Percentiles rank a stretch among this genome's conserved stretches.
These are phyloP conservation scores for Pestalotiopsis sp. DNA, from an alignment of 2,329 filamentous ascomycete species.

Conservation along the genomic window DNA sequence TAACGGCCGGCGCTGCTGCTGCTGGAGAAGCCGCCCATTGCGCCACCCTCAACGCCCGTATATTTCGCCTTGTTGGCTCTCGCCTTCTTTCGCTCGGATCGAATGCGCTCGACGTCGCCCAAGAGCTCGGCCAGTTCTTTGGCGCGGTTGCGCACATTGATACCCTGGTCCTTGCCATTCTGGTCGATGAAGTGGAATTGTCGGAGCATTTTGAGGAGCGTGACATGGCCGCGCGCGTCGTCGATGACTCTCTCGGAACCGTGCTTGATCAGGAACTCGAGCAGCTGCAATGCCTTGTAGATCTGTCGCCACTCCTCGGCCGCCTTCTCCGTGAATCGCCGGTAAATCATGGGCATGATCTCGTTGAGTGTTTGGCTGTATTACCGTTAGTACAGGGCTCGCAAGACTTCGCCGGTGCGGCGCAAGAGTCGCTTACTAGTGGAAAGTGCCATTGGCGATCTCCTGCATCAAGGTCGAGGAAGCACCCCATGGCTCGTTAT, in stretches of 20 bases:
- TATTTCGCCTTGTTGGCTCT: slow-evolving; percentile 91
- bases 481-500: slow-evolving; percentile 97
- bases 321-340: slow-evolving; percentile 96
- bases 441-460: slow-evolving; percentile 96
- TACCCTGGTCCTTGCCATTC: slow-evolving; percentile 97
- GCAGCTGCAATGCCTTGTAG: slow-evolving; percentile 95
- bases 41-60: slow-evolving; percentile 85
- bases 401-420: not conserved
- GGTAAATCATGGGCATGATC: slow-evolving; percentile 99
- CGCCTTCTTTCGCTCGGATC: slow-evolving; percentile 85
- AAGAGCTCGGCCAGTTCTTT: slow-evolving; percentile 96
- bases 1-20: slow-evolving; percentile 60
- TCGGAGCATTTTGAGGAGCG: slow-evolving; percentile 94
- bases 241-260: slow-evolving; percentile 97
- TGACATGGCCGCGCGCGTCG: slow-evolving; percentile 92
- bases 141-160: slow-evolving; percentile 95
- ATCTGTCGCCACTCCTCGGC: slow-evolving; percentile 99
- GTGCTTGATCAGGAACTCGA: slow-evolving; percentile 97
- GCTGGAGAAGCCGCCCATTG: slow-evolving; percentile 59
- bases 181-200: slow-evolving; percentile 97
- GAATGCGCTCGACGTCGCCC: slow-evolving; percentile 86
- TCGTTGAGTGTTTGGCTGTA: slow-evolving; percentile 91
- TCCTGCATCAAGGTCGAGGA: slow-evolving; percentile 90
- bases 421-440: slow-evolving; percentile 71
- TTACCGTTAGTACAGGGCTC: slow-evolving; percentile 13